These are phyloP conservation scores for Pelargonium australe DNA, from an alignment of 441 rosid species.

Conservation along the genomic window DNA sequence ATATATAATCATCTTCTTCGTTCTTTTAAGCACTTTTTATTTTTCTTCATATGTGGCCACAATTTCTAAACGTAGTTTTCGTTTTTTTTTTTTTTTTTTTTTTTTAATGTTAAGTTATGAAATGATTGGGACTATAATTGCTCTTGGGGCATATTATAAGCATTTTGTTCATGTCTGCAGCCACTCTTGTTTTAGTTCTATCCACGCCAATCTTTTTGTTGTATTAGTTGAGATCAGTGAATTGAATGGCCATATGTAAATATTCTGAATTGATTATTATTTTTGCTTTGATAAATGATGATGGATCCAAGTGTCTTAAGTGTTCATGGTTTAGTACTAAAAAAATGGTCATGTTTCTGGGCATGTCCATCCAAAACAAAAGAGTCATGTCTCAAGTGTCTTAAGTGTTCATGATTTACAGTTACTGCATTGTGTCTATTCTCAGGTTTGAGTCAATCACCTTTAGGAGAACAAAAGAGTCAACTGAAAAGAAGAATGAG, in stretches of 20 bases:
- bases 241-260: neutral
- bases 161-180: neutral
- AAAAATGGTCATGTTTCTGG: too few species aligned
- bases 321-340: too few species aligned
- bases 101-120: neutral
- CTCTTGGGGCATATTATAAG: neutral
- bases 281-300: neutral
- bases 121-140: neutral
- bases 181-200: neutral
- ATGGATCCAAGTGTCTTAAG: neutral
- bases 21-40: too few species aligned
- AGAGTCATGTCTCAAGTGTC: neutral
- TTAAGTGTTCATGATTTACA: neutral
- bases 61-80: too few species aligned
- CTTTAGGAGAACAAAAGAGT: conserved; percentile 28
- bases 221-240: neutral
- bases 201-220: neutral
- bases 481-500: conserved; percentile 25
- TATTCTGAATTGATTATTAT: neutral
- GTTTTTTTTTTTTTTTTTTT: too few species aligned
- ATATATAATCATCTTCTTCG: too few species aligned
- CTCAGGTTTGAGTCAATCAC: conserved; percentile 33
- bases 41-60: too few species aligned
- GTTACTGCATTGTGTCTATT: neutral
- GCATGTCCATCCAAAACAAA: too few species aligned